phyloP scores from a whole-genome alignment of 1,284 basidiomycete species.

The Pseudozyma sp. region DNA sequence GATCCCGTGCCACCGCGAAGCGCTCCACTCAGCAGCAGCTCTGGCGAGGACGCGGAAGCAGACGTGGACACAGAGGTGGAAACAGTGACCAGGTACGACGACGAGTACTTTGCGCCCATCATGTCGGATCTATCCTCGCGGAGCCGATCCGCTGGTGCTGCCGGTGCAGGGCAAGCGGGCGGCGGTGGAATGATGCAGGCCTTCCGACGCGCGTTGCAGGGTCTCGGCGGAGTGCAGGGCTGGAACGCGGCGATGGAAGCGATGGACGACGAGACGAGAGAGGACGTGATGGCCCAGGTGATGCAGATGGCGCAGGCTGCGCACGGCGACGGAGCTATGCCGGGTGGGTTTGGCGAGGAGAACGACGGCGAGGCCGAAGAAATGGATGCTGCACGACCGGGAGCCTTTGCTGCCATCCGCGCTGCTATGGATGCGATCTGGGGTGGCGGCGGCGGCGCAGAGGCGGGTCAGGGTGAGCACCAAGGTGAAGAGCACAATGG shows the following conservation, averaged over 20 bases:
- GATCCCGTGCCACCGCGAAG: constrained; percentile 64
- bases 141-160: constrained; percentile 1
- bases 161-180: not conserved
- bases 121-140: constrained; percentile 3
- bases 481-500: not conserved
- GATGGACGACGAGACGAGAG: constrained; percentile 60
- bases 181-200: constrained; percentile 35
- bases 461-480: not conserved
- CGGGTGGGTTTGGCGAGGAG: constrained; percentile 30
- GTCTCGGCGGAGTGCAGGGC: constrained; percentile 28
- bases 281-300: constrained; percentile 56
- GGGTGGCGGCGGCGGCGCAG: constrained; percentile 15
- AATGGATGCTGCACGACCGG: constrained; percentile 8
- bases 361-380: constrained; percentile 8
- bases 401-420: constrained; percentile 37
- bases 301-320: constrained; percentile 40
- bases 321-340: constrained; percentile 21
- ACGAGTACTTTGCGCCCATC: constrained; percentile 59
- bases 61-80: constrained; percentile 15
- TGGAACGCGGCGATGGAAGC: constrained; percentile 54
- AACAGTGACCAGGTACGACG: constrained; percentile 55
- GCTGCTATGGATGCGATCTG: constrained; percentile 43
- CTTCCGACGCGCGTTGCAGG: constrained; percentile 38
- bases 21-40: not conserved
- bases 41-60: not conserved